A percentile compares a stretch with the other conserved stretches of the same genome.
These are phyloP conservation scores for Calonectria fujianensis DNA, from an alignment of 2,329 filamentous ascomycete genomes.

Conservation along the genomic window DNA sequence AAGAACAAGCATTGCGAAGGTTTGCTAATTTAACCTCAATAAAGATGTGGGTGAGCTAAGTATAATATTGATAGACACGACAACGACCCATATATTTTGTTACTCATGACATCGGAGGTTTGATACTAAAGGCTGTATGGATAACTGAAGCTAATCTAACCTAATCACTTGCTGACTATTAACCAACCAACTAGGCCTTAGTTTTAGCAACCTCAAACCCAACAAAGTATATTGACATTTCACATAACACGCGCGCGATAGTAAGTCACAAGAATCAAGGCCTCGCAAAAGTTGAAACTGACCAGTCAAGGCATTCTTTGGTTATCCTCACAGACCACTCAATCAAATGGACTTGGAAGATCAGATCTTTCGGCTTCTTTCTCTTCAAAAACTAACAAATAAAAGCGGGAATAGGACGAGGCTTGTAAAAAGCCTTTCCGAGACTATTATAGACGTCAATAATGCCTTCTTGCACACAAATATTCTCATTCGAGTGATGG, in stretches of 20 bases:
- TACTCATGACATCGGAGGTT: constrained; percentile 36
- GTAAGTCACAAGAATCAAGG: background rate
- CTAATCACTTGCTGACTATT: background rate
- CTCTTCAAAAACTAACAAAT: background rate
- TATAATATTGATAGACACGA: background rate
- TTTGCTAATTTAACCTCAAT: background rate
- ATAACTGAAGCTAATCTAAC: background rate
- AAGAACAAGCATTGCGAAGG: background rate
- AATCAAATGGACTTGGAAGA: background rate
- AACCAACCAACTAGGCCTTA: background rate
- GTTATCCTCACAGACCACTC: constrained; percentile 4
- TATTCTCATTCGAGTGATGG: constrained; percentile 31
- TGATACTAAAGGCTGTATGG: constrained; percentile 36
- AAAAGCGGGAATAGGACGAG: background rate
- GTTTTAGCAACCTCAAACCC: background rate
- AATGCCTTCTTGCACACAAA: constrained; percentile 35
- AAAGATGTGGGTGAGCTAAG: no score
- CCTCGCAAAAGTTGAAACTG: background rate
- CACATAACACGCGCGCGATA: background rate
- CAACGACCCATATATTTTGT: constrained; percentile 31
- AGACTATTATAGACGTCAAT: constrained; percentile 16
- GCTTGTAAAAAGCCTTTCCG: background rate
- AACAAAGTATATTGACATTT: background rate
- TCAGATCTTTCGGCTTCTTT: constrained; percentile 3
- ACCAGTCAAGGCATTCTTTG: constrained; percentile 2